These are phyloP conservation scores for Capronia americana DNA, from an alignment of 2,329 filamentous ascomycete genomes.

Conservation along the genomic window DNA sequence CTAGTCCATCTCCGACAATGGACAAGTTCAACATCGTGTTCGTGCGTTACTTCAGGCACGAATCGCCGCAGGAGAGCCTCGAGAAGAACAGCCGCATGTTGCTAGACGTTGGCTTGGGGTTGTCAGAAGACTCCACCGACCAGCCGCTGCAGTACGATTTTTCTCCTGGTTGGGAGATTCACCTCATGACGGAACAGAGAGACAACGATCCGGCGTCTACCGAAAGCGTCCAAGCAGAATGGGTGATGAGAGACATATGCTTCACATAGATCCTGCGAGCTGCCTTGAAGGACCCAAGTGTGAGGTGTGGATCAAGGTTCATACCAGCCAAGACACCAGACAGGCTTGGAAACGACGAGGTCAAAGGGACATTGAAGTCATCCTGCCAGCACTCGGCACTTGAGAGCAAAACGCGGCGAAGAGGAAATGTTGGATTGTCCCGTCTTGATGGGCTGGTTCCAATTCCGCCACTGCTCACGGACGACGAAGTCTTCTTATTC, in stretches of 20 bases:
- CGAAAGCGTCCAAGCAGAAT: neutral
- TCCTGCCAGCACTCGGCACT: neutral
- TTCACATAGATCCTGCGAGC: neutral
- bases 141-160: neutral
- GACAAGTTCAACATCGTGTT: neutral
- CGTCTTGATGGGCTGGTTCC: neutral
- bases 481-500: neutral
- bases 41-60: neutral
- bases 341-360: neutral
- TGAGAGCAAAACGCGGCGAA: neutral
- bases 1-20: neutral
- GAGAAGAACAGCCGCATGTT: neutral
- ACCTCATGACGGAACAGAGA: neutral
- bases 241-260: neutral
- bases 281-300: neutral
- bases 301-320: neutral
- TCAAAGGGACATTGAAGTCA: neutral
- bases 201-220: neutral
- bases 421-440: neutral
- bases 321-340: neutral
- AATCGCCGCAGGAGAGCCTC: neutral
- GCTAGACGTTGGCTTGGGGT: neutral
- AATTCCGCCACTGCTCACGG: neutral
- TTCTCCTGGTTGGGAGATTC: neutral
- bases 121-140: neutral